These are phyloP conservation scores for Geotrichum citri-aurantii DNA, from an alignment of 1,139 yeast genomes.

Conservation along the genomic window DNA sequence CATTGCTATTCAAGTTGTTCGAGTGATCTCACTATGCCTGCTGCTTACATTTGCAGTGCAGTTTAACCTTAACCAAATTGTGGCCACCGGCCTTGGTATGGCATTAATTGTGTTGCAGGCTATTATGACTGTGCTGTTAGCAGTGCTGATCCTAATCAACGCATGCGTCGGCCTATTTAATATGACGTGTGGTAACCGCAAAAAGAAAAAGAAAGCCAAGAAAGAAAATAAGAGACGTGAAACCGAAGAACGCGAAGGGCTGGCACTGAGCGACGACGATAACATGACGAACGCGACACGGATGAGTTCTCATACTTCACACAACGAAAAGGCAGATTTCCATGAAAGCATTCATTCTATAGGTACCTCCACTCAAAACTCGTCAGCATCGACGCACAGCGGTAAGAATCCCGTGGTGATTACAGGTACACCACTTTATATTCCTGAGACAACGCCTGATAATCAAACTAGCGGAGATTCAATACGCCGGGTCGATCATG, in stretches of 20 bases:
- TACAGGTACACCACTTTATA: background rate
- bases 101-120: conserved; percentile 32
- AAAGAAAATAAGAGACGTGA: conserved; percentile 1
- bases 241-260: background rate
- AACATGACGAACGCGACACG: background rate
- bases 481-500: background rate
- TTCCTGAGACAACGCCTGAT: background rate
- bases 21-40: conserved; percentile 29
- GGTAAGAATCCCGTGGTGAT: background rate
- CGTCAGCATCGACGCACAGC: background rate
- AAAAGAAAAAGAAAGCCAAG: conserved; percentile 2
- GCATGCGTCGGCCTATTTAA: conserved; percentile 13
- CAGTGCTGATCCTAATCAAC: conserved; percentile 25
- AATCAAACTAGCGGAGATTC: background rate
- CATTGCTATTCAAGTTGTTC: conserved; percentile 29
- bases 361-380: background rate
- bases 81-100: conserved; percentile 32
- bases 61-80: conserved; percentile 26
- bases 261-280: background rate
- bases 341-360: background rate
- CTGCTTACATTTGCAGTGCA: conserved; percentile 33
- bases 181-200: conserved; percentile 8
- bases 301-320: background rate
- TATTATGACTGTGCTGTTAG: conserved; percentile 27
- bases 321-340: background rate